These are phyloP conservation scores for Lentinus tigrinus DNA, from an alignment of 768 basidiomycete species.

Conservation along the genomic window DNA sequence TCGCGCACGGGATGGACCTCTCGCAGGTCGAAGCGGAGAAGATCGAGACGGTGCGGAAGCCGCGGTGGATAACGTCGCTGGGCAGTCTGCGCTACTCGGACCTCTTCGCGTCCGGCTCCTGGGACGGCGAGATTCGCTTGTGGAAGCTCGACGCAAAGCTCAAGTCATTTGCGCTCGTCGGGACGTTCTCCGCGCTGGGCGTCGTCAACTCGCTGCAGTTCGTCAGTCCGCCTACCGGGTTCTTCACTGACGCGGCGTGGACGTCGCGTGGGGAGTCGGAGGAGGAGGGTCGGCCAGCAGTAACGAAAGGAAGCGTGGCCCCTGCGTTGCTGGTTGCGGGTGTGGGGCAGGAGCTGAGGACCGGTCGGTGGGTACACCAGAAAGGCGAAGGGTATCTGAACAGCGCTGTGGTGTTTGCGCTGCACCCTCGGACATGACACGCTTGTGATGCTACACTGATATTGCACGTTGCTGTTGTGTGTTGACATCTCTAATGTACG, in stretches of 20 bases:
- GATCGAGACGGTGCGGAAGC: conserved; percentile 62
- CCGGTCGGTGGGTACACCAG: conserved; percentile 85
- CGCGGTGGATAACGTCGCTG: conserved; percentile 90
- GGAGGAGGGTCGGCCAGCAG: conserved; percentile 23
- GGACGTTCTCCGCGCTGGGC: conserved; percentile 66
- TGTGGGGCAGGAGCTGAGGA: conserved; percentile 81
- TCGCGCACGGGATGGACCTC: conserved; percentile 87
- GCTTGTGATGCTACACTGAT: too few species aligned
- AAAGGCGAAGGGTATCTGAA: conserved; percentile 74
- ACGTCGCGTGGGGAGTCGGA: conserved; percentile 15
- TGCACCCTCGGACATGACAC: conserved; percentile 44
- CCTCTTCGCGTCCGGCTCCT: conserved; percentile 90
- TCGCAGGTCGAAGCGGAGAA: conserved; percentile 72
- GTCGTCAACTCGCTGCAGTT: conserved; percentile 91
- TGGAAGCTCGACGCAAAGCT: conserved; percentile 87
- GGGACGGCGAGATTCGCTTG: conserved; percentile 85
- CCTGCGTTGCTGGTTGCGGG: conserved; percentile 72
- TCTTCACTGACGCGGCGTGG: conserved; percentile 45
- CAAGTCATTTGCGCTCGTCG: conserved; percentile 70
- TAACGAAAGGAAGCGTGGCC: conserved; percentile 14
- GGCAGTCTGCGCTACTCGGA: conserved; percentile 86
- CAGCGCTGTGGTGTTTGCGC: conserved; percentile 62
- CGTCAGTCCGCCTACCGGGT: conserved; percentile 47
- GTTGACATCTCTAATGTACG: too few species aligned
- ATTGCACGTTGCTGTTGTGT: too few species aligned